A percentile compares a stretch with the other conserved stretches of the same genome.
These are phyloP conservation scores for Volutella citrinella DNA, from an alignment of 2,329 filamentous ascomycete species.

Conservation along the genomic window DNA sequence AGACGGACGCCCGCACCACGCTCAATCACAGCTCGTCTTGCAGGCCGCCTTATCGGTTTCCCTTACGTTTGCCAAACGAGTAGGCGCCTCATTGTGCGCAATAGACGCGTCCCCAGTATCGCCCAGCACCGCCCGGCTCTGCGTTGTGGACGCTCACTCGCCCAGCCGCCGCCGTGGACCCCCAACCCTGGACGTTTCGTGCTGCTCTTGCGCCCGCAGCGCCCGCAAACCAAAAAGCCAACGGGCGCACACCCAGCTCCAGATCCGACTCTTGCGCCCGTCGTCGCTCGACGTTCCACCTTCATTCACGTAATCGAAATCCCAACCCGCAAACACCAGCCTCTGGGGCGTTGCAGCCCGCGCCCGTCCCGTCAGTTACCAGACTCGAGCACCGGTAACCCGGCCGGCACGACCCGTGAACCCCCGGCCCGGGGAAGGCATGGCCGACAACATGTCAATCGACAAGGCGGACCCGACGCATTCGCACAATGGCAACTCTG, in stretches of 20 bases:
- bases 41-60: constrained; percentile 31
- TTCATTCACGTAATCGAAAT: constrained; percentile 32
- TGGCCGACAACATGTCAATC: constrained; percentile 67
- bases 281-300: constrained; percentile 26
- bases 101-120: constrained; percentile 24
- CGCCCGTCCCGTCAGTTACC: constrained; percentile 35
- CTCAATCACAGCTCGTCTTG: constrained; percentile 15
- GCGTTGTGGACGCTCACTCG: constrained; percentile 19
- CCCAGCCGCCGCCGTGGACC: constrained; percentile 27
- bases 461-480: constrained; percentile 46
- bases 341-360: constrained; percentile 35
- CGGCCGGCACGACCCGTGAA: no score
- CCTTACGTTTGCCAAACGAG: constrained; percentile 27
- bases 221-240: constrained; percentile 34
- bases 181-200: constrained; percentile 25
- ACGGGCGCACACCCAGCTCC: constrained; percentile 32
- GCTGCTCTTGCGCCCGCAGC: constrained; percentile 33
- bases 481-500: constrained; percentile 27
- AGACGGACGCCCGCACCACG: constrained; percentile 18
- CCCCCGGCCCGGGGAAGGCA: constrained; percentile 40
- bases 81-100: no score
- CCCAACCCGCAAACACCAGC: constrained; percentile 35
- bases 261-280: constrained; percentile 26
- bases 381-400: no score
- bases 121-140: neutral